Percentiles rank a stretch among this genome's conserved stretches.
Conservation (phyloP, 768 basidiomycete species). For the Hortiboletus flavorubellus region DNA sequence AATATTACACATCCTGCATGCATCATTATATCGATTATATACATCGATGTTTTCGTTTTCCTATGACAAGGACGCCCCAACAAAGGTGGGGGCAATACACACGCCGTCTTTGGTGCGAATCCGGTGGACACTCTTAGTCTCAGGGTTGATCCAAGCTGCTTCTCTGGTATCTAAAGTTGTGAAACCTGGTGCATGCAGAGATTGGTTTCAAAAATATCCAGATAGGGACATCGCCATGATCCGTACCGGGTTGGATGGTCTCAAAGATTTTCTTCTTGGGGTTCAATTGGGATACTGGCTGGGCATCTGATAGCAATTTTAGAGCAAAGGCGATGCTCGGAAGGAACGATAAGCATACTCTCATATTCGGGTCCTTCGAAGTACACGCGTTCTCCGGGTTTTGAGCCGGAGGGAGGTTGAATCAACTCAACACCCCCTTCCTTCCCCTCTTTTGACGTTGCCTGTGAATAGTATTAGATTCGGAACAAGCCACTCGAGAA, state of each 20-base stretch:
- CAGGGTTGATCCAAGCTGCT: conserved; percentile 91
- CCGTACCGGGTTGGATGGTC: conserved; percentile 83
- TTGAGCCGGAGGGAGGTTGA: conserved; percentile 77
- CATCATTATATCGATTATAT: neutral
- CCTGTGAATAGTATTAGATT: conserved; percentile 43
- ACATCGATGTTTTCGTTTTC: conserved; percentile 7
- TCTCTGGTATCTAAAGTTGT: conserved; percentile 75
- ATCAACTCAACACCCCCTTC: conserved; percentile 90
- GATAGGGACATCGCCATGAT: neutral
- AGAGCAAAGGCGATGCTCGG: neutral
- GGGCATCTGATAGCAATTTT: conserved; percentile 40
- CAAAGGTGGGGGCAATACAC: conserved; percentile 73
- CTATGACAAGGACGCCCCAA: conserved; percentile 92
- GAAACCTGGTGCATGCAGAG: conserved; percentile 52
- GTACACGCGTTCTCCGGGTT: conserved; percentile 92
- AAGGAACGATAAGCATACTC: conserved; percentile 41
- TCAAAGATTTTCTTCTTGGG: conserved; percentile 99
- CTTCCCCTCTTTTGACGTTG: conserved; percentile 86
- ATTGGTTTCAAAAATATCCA: neutral
- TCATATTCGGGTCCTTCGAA: conserved; percentile 91
- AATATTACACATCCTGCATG: neutral
- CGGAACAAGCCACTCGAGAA: neutral
- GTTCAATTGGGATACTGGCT: conserved; percentile 81
- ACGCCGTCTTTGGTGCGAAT: conserved; percentile 86
- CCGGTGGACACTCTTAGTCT: conserved; percentile 71